Evolutionary conservation across 2,329 filamentous ascomycete species (phyloP).

Genomic region (Mycosphaerella sp.): DNA sequence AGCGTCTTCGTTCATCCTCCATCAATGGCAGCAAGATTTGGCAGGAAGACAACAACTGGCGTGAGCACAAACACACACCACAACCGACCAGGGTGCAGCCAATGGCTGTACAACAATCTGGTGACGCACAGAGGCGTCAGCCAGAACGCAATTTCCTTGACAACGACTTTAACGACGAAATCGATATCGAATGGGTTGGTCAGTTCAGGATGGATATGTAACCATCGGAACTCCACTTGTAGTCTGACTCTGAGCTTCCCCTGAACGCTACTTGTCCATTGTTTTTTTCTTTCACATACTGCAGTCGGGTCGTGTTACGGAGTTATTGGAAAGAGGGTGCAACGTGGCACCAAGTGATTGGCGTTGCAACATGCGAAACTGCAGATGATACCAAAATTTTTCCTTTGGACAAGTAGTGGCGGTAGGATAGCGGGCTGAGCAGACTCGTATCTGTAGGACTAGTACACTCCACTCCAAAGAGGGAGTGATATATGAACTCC

Average conservation of each 20-base stretch:
- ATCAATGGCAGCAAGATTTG: conserved; percentile 37
- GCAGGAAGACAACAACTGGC: conserved; percentile 47
- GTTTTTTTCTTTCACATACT: conserved; percentile 15
- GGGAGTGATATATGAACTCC: conserved; percentile 11
- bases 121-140: conserved; percentile 22
- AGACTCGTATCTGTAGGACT: conserved; percentile 4
- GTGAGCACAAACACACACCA: conserved; percentile 36
- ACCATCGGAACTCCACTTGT: conserved; percentile 12
- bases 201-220: conserved; percentile 60
- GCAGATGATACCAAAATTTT: conserved; percentile 20
- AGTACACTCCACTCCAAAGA: conserved; percentile 12
- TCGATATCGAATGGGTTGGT: conserved; percentile 41
- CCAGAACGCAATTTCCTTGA: conserved; percentile 35
- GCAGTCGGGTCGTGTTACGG: conserved; percentile 13
- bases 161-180: conserved; percentile 18
- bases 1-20: conserved; percentile 30
- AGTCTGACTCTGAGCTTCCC: neutral
- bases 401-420: conserved; percentile 14
- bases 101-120: conserved; percentile 9
- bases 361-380: conserved; percentile 17
- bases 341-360: conserved; percentile 4
- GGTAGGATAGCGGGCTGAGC: neutral
- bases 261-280: conserved; percentile 15
- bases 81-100: conserved; percentile 18
- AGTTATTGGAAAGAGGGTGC: conserved; percentile 15